Evolutionary conservation across 352 stramenopile species (phyloP), one percentile per base, ranked within the genome.

Genomic region (Halophytophthora polymorphica): DNA sequence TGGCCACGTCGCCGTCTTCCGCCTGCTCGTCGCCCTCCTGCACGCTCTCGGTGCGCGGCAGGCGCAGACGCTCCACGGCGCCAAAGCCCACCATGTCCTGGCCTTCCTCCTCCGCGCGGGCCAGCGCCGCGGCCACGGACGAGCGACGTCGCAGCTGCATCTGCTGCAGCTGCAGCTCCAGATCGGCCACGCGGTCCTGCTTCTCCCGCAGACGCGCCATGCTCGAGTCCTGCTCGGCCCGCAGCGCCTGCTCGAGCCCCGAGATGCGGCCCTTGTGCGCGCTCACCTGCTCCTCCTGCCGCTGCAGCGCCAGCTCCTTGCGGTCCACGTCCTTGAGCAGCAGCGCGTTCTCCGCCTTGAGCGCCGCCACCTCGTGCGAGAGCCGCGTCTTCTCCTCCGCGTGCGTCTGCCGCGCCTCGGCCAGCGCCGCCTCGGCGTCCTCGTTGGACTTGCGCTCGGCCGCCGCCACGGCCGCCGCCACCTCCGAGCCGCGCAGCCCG

Each of bases 251-350:
- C 54, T 93, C 76, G 10, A 93, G 61, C 1, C 65, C 66, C 19
- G 49, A 33, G 36, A 93, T 90, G 47, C 80, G 73, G 2, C 67
- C 61, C 51, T 87, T 89, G 53, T 90, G 80, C 0, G 71, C 65
- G 21, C 49, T 51, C 8, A 91, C 66, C 51, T 89, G 73, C 11
- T 90, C 83, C n/a, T 88, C 76, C 39, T 71, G 63, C 18, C 86
- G 51, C 53, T 86, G 71, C 41, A 89, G 41, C 22, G 83, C 66
- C 23, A 72, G 46, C 18, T 89, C 77, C 51, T 88, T 86, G 28
- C 77, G 62, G 58, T 90, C 77, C 49, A 93, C 50, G 28, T 90
- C 80, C 43, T 90, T 88, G 17, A 90, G 58, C 39, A 90, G 61
- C 51, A 88, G 66, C 29, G 64, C 72, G 60, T 90, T 90, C 48